phyloP scores from a whole-genome alignment of 768 basidiomycete species.

The Boletus reticuloceps region DNA sequence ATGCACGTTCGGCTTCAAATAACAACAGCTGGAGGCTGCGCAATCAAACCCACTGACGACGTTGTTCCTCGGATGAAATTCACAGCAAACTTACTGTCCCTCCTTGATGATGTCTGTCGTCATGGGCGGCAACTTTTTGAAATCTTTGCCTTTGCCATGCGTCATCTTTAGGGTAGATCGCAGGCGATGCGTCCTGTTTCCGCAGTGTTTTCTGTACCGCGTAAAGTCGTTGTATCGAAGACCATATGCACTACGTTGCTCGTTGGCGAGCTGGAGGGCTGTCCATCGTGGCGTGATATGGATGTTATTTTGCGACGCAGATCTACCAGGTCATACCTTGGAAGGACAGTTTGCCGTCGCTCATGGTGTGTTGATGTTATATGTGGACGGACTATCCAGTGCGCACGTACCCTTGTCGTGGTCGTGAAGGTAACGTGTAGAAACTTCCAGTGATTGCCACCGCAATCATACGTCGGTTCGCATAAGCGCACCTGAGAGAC shows the following conservation, averaged over 20 bases:
- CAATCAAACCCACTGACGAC: conserved; percentile 6
- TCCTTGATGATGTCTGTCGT: conserved; percentile 71
- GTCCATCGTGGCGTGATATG: conserved; percentile 5
- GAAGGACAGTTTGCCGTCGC: conserved; percentile 33
- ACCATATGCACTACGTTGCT: conserved; percentile 89
- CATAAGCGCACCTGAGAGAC: conserved; percentile 11
- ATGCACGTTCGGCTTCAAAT: conserved; percentile 89
- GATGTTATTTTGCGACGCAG: background rate
- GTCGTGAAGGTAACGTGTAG: conserved; percentile 14
- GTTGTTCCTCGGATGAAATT: background rate
- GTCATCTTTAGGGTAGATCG: conserved; percentile 82
- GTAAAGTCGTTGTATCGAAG: conserved; percentile 85
- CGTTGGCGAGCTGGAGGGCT: conserved; percentile 85
- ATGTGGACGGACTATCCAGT: background rate
- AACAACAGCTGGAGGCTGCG: conserved; percentile 77
- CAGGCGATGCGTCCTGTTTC: conserved; percentile 85
- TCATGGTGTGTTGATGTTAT: conserved; percentile 16
- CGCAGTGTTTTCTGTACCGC: conserved; percentile 93
- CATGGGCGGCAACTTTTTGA: conserved; percentile 76
- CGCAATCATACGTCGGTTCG: conserved; percentile 11
- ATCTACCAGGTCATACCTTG: conserved; percentile 35
- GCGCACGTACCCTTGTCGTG: background rate
- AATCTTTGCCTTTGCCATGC: conserved; percentile 86
- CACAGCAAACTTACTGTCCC: conserved; percentile 66
- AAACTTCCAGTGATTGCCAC: conserved; percentile 3